Percentiles rank a stretch among this genome's conserved stretches.
These are phyloP conservation scores for Colletotrichum falcatum DNA, from an alignment of 2,329 filamentous ascomycete species.

Conservation along the genomic window DNA sequence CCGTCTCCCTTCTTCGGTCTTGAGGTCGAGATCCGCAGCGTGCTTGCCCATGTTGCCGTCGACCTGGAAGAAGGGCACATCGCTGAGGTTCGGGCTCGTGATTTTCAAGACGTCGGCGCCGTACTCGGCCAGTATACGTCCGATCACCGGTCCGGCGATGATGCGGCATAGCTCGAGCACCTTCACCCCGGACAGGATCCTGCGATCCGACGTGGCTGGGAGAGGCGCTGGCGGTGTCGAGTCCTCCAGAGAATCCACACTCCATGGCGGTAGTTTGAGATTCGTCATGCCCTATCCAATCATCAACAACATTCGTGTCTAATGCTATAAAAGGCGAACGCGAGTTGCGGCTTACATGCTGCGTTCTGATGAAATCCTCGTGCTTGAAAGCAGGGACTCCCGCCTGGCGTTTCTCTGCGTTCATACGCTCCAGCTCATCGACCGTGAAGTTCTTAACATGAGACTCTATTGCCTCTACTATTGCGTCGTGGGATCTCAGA, in stretches of 20 bases:
- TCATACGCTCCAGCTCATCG: slow-evolving; percentile 69
- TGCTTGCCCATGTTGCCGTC: slow-evolving; percentile 81
- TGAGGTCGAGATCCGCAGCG: slow-evolving; percentile 72
- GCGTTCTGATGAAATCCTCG: slow-evolving; percentile 68
- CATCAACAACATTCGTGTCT: slow-evolving; percentile 45
- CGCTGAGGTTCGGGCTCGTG: slow-evolving; percentile 74
- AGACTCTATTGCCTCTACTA: slow-evolving; percentile 69
- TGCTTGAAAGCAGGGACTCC: slow-evolving; percentile 70
- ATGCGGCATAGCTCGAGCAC: slow-evolving; percentile 82
- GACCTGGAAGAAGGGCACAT: slow-evolving; percentile 79
- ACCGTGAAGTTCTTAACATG: slow-evolving; percentile 67
- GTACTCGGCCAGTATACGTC: slow-evolving; percentile 78
- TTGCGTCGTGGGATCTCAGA: slow-evolving; percentile 69
- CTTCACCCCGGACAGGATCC: slow-evolving; percentile 70
- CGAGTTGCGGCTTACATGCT: slow-evolving; percentile 49
- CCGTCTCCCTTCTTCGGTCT: slow-evolving; percentile 62
- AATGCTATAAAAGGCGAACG: fast-evolving
- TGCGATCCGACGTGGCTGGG: slow-evolving; percentile 41
- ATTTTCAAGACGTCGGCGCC: slow-evolving; percentile 81
- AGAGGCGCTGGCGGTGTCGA: slow-evolving; percentile 61
- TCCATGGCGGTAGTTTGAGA: slow-evolving; percentile 58
- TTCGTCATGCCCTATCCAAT: slow-evolving; percentile 58
- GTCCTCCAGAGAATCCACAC: slow-evolving; percentile 62
- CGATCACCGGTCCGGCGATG: slow-evolving; percentile 80
- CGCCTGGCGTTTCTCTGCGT: slow-evolving; percentile 67